Evolutionary conservation across 2,329 filamentous ascomycete species (phyloP).

Genomic region (Pseudocercospora macadamiae): DNA sequence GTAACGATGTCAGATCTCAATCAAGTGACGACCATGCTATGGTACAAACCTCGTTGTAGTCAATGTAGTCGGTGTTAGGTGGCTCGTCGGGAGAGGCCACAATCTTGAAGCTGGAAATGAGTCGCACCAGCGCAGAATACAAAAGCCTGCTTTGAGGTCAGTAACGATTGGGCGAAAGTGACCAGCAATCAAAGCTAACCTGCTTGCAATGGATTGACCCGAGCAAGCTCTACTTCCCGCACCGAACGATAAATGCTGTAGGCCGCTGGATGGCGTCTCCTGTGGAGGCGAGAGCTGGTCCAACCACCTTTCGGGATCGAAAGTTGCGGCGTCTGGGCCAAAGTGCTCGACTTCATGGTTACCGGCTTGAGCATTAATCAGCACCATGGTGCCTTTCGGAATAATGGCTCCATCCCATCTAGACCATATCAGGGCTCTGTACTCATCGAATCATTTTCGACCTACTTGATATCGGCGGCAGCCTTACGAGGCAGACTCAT

Average conservation of each 20-base stretch:
- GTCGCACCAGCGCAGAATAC: conserved; percentile 54
- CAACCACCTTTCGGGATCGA: conserved; percentile 57
- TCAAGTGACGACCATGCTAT: neutral
- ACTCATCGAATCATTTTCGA: neutral
- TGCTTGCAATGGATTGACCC: conserved; percentile 55
- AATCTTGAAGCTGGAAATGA: conserved; percentile 55
- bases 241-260: conserved; percentile 55
- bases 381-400: conserved; percentile 56
- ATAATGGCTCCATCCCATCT: conserved; percentile 56
- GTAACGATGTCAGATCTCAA: neutral
- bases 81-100: conserved; percentile 53
- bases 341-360: conserved; percentile 58
- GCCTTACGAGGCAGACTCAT: conserved; percentile 59
- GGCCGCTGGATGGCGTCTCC: conserved; percentile 36
- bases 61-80: conserved; percentile 64
- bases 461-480: conserved; percentile 48
- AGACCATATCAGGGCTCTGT: neutral
- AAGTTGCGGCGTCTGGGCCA: conserved; percentile 48
- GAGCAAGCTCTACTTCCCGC: conserved; percentile 57
- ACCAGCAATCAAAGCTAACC: no score
- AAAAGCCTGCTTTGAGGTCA: conserved; percentile 43
- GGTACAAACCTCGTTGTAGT: conserved; percentile 53
- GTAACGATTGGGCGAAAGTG: no score
- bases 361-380: conserved; percentile 59
- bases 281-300: conserved; percentile 39